Percentiles rank a stretch among this genome's conserved stretches.
Conservation (phyloP, 176 grass and related monocot genomes). For the Tillandsia fasciculata region DNA sequence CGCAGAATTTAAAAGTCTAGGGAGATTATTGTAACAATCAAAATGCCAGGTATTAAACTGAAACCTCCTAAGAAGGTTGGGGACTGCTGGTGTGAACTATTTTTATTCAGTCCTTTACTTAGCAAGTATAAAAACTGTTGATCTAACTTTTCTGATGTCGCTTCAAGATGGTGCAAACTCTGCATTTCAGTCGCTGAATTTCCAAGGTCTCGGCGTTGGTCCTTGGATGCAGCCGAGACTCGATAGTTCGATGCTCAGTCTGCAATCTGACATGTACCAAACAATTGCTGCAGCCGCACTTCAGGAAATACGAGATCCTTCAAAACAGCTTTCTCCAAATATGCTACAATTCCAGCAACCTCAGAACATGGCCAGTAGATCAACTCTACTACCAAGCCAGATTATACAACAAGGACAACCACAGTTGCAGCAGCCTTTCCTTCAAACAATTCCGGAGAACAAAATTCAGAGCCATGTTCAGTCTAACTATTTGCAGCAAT, state of each 20-base stretch:
- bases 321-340: constrained; percentile 48
- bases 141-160: constrained; percentile 80
- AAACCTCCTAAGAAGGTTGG: too few species aligned
- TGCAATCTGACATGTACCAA: constrained; percentile 74
- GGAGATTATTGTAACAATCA: too few species aligned
- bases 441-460: constrained; percentile 37
- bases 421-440: constrained; percentile 47
- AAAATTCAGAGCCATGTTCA: constrained; percentile 48
- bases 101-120: too few species aligned
- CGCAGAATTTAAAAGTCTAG: too few species aligned
- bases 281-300: constrained; percentile 35
- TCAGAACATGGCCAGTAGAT: constrained; percentile 43
- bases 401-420: constrained; percentile 55
- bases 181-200: constrained; percentile 74
- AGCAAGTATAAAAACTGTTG: constrained; percentile 6
- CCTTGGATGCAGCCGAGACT: constrained; percentile 79
- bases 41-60: too few species aligned
- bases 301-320: constrained; percentile 36
- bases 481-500: constrained; percentile 50
- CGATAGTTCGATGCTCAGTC: constrained; percentile 48
- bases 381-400: constrained; percentile 42
- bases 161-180: constrained; percentile 71
- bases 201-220: constrained; percentile 52
- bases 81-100: too few species aligned
- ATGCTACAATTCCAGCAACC: constrained; percentile 87